These are phyloP conservation scores for Lenwebbia sp. DNA, from an alignment of 345 rosid species.

Conservation along the genomic window DNA sequence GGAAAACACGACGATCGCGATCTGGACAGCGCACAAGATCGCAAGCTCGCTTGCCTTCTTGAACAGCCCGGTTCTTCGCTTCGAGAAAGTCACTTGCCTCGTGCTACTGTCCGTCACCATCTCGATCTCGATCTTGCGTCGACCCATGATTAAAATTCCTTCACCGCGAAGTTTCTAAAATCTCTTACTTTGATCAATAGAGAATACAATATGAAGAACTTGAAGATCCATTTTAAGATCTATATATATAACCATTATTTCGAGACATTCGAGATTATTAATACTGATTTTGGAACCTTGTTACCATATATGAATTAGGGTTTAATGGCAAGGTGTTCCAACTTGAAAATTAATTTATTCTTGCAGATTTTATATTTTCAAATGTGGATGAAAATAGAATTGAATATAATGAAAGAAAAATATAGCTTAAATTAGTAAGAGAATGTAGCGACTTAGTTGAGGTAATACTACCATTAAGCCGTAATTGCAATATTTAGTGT, in stretches of 20 bases:
- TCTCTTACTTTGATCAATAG: background rate
- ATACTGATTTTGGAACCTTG: background rate
- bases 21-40: conserved; percentile 38
- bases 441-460: background rate
- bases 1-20: conserved; percentile 55
- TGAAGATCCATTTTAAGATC: background rate
- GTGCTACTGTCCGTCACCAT: conserved; percentile 43
- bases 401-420: background rate
- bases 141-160: conserved; percentile 27
- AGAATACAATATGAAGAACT: background rate
- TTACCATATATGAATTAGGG: background rate
- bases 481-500: background rate
- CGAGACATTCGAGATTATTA: background rate
- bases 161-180: background rate
- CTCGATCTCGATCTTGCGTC: conserved; percentile 57
- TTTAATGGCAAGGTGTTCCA: background rate
- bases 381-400: background rate
- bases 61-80: conserved; percentile 54
- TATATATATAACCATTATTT: background rate
- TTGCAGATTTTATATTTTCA: background rate
- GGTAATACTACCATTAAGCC: background rate
- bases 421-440: background rate
- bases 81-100: conserved; percentile 64
- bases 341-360: background rate
- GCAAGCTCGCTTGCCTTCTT: conserved; percentile 58